phyloP scores from a whole-genome alignment of 495 filamentous ascomycete species.

The Talaromyces nanjingensis region DNA sequence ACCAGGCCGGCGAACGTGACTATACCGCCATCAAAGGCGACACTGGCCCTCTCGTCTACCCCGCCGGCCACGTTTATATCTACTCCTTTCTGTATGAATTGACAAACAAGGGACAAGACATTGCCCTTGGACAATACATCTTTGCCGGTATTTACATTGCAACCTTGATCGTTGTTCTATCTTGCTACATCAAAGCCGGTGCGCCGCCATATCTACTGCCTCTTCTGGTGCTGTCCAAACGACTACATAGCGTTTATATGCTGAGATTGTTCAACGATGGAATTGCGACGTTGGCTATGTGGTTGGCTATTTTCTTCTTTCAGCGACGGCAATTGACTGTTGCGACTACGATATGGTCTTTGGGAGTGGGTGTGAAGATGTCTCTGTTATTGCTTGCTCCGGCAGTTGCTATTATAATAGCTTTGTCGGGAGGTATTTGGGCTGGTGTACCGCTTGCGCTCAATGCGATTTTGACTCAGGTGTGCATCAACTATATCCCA shows the following conservation, averaged over 20 bases:
- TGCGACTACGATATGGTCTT: constrained; percentile 65
- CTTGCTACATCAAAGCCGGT: constrained; percentile 71
- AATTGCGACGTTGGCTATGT: constrained; percentile 75
- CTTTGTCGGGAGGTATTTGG: constrained; percentile 59
- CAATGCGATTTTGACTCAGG: constrained; percentile 68
- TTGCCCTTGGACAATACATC: constrained; percentile 69
- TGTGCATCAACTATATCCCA: constrained; percentile 22
- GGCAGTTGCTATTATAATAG: constrained; percentile 64
- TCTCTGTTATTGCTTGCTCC: constrained; percentile 75
- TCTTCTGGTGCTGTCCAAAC: constrained; percentile 80
- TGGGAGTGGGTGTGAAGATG: constrained; percentile 90
- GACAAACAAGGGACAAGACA: constrained; percentile 70
- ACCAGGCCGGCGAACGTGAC: constrained; percentile 75
- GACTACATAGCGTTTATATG: constrained; percentile 88
- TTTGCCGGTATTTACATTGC: constrained; percentile 74
- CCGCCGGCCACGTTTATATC: constrained; percentile 86
- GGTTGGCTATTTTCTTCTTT: constrained; percentile 68
- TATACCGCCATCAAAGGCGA: constrained; percentile 80
- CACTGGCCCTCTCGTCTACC: constrained; percentile 92
- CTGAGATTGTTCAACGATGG: constrained; percentile 95
- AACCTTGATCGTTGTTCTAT: constrained; percentile 68
- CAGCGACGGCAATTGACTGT: constrained; percentile 64
- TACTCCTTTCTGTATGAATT: constrained; percentile 74
- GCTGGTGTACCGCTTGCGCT: constrained; percentile 57
- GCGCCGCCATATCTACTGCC: constrained; percentile 86